phyloP scores from a whole-genome alignment of 169 alveolate species.

The Cryptosporidium andersoni region DNA sequence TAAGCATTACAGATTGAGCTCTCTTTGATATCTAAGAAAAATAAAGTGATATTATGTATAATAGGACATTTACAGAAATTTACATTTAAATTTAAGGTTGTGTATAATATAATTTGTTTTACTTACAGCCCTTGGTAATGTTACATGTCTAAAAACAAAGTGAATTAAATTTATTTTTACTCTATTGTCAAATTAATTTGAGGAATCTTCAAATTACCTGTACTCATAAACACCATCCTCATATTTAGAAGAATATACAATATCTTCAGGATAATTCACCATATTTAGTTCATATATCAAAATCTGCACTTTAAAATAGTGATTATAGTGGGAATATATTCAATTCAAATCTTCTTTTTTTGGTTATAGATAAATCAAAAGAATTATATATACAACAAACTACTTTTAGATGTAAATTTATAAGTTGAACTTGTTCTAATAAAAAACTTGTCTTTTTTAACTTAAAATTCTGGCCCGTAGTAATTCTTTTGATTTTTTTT shows the following conservation, averaged over 20 bases:
- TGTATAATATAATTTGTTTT: neutral
- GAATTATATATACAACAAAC: no score
- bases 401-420: no score
- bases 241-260: constrained; percentile 89
- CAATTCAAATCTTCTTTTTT: no score
- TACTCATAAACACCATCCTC: constrained; percentile 86
- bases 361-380: no score
- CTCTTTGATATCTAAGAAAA: constrained; percentile 30
- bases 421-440: no score
- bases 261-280: constrained; percentile 82
- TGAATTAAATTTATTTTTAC: constrained; percentile 4
- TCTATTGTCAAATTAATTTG: neutral
- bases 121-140: constrained; percentile 73
- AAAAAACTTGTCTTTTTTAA: no score
- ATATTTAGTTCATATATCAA: constrained; percentile 12
- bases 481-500: no score
- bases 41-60: neutral
- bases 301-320: neutral
- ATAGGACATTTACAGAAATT: neutral
- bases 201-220: constrained; percentile 76
- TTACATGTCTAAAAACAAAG: constrained; percentile 69
- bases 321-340: no score
- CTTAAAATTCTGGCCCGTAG: no score
- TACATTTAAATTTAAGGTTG: neutral
- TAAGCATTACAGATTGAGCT: constrained; percentile 63